Evolutionary conservation across 2,329 filamentous ascomycete genomes (phyloP).

Genomic region (Trichoderma sp.): DNA sequence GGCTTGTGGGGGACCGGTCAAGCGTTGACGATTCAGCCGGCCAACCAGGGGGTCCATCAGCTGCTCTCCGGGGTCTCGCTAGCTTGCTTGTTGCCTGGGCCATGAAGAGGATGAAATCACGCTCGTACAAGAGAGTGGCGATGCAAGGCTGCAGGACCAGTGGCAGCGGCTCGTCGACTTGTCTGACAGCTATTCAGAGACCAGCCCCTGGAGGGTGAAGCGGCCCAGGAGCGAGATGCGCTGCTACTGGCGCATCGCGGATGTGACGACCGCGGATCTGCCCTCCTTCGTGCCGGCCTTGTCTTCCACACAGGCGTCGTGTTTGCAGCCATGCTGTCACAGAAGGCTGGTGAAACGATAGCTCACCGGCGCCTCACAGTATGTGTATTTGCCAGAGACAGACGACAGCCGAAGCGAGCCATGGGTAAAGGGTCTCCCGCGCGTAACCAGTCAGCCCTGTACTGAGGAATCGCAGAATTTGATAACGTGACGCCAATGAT

Average conservation of each 20-base stretch:
- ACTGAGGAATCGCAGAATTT: background rate
- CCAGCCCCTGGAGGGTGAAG: background rate
- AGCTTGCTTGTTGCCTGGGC: background rate
- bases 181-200: background rate
- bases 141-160: constrained; percentile 4
- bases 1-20: constrained; percentile 14
- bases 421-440: background rate
- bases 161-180: background rate
- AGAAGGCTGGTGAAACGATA: constrained; percentile 6
- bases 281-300: background rate
- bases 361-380: background rate
- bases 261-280: constrained; percentile 2
- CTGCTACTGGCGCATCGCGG: background rate
- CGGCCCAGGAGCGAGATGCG: background rate
- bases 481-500: constrained; percentile 2
- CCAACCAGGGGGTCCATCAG: constrained; percentile 15
- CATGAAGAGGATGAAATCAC: background rate
- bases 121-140: background rate
- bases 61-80: constrained; percentile 7
- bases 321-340: background rate
- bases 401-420: constrained; percentile 12
- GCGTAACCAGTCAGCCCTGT: constrained; percentile 17
- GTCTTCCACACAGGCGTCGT: background rate
- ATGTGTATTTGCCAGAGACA: background rate
- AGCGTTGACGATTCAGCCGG: constrained; percentile 18